Evolutionary conservation across 176 grass and related monocot genomes (phyloP).

Genomic region (Raddia guianensis): DNA sequence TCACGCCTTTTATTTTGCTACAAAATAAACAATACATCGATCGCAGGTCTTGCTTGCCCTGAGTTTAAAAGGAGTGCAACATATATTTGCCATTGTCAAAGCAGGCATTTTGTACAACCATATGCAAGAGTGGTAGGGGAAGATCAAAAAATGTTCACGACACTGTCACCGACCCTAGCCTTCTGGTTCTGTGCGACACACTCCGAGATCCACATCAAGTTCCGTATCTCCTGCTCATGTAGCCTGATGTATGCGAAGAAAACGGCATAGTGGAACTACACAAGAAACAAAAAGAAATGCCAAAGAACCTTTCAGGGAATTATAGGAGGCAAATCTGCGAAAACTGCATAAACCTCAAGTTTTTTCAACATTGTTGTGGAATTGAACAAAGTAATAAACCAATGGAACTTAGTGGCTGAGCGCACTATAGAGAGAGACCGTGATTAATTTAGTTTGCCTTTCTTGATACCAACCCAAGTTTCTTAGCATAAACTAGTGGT

Average conservation of each 20-base stretch:
- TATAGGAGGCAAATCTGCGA: not conserved
- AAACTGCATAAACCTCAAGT: not conserved
- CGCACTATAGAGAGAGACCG: not conserved
- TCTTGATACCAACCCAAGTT: not conserved
- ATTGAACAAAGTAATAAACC: not conserved
- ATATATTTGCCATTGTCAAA: slow-evolving; percentile 38
- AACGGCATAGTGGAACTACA: slow-evolving; percentile 95
- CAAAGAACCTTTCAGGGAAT: slow-evolving; percentile 14
- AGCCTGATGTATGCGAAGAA: slow-evolving; percentile 97
- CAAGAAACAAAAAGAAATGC: slow-evolving; percentile 27
- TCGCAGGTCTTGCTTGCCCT: slow-evolving; percentile 29
- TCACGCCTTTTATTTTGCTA: slow-evolving; percentile 58
- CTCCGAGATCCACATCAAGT: slow-evolving; percentile 98
- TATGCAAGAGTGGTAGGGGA: not conserved
- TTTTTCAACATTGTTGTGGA: not conserved
- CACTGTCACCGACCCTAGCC: slow-evolving; percentile 87
- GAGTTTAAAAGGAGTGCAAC: slow-evolving; percentile 31
- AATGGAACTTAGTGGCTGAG: slow-evolving; percentile 6
- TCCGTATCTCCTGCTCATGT: slow-evolving; percentile 92
- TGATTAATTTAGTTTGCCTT: slow-evolving; percentile 19
- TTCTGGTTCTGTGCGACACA: slow-evolving; percentile 98
- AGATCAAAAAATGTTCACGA: slow-evolving; percentile 87
- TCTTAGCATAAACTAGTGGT: not conserved
- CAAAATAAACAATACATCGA: slow-evolving; percentile 45
- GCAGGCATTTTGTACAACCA: slow-evolving; percentile 52